These are phyloP conservation scores for Thuja plicata DNA, from an alignment of 83 land plant genomes.

Conservation along the genomic window DNA sequence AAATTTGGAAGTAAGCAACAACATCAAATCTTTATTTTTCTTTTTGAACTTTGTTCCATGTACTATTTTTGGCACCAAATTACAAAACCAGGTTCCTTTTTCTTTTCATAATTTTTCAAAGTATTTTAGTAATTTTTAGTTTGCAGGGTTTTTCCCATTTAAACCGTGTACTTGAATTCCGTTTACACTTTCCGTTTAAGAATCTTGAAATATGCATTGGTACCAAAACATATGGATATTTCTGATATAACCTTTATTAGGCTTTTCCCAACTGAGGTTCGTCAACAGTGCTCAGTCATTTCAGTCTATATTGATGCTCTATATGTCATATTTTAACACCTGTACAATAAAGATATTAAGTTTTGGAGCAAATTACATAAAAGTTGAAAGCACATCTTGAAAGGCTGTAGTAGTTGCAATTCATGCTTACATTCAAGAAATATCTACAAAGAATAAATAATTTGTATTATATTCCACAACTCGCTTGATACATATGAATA, in stretches of 20 bases:
- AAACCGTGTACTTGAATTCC: no score
- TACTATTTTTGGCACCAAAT: no score
- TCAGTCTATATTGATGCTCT: neutral
- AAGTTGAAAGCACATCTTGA: neutral
- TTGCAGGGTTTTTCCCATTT: no score
- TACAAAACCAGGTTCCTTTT: no score
- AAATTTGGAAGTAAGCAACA: no score
- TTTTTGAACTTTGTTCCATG: no score
- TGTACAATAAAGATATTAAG: neutral
- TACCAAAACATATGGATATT: neutral
- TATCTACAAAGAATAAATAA: conserved; percentile 4
- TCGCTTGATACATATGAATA: conserved; percentile 13
- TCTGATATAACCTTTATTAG: neutral
- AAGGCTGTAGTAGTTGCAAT: neutral
- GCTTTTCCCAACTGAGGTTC: neutral
- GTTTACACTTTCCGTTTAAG: neutral
- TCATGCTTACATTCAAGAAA: neutral
- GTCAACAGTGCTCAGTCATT: neutral
- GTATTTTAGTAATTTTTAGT: no score
- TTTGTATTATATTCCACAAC: conserved; percentile 5
- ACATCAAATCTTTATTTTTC: no score
- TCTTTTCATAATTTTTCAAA: no score
- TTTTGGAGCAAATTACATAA: neutral
- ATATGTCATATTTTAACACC: neutral
- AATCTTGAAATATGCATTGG: neutral